Conservation (phyloP, 1,284 basidiomycete genomes). For the Leccinum griseonigrum region DNA sequence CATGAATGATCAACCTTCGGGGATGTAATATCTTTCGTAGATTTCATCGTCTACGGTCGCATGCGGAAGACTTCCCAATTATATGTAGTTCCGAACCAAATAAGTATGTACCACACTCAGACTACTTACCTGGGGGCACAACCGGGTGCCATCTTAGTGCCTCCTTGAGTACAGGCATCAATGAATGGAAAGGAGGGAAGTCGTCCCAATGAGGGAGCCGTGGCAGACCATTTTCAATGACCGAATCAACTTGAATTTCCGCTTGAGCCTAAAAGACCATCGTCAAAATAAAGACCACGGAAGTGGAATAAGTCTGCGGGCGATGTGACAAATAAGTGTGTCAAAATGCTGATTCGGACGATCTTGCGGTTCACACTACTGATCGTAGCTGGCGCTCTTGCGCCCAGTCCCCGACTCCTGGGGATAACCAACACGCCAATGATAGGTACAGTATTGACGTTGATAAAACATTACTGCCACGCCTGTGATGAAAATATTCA, state of each 20-base stretch:
- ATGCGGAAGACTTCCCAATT: slow-evolving; percentile 38
- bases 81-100: not conserved
- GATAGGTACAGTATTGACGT: too few species aligned
- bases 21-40: slow-evolving; percentile 42
- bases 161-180: slow-evolving; percentile 48
- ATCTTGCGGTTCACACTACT: too few species aligned
- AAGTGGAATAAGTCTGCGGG: slow-evolving; percentile 42
- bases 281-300: slow-evolving; percentile 45
- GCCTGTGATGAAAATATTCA: too few species aligned
- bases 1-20: slow-evolving; percentile 30
- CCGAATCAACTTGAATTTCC: slow-evolving; percentile 39
- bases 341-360: too few species aligned
- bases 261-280: slow-evolving; percentile 44
- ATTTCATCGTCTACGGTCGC: slow-evolving; percentile 40
- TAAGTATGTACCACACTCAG: not conserved
- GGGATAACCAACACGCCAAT: too few species aligned
- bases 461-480: too few species aligned
- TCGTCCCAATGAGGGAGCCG: slow-evolving; percentile 41
- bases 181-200: slow-evolving; percentile 42
- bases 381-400: too few species aligned
- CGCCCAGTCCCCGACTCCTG: too few species aligned
- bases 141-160: slow-evolving; percentile 49
- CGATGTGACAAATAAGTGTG: too few species aligned
- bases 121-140: slow-evolving; percentile 31
- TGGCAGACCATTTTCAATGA: slow-evolving; percentile 33